Conservation (phyloP, 1,284 basidiomycete species). For the Marasmius sp. region DNA sequence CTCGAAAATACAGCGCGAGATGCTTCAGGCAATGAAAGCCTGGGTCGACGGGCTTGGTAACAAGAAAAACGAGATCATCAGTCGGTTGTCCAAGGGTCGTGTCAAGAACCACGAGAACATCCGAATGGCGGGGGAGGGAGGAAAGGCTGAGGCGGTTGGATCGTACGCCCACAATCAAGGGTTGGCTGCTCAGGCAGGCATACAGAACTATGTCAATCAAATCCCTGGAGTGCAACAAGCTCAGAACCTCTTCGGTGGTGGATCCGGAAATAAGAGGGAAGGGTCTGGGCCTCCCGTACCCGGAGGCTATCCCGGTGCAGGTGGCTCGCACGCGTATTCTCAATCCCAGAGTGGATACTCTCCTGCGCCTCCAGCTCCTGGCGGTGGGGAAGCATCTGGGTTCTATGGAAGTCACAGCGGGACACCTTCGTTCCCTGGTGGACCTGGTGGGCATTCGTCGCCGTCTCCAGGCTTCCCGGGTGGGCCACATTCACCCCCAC, state of each 20-base stretch:
- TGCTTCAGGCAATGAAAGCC: slow-evolving; percentile 63
- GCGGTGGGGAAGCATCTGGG: slow-evolving; percentile 25
- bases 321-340: neutral
- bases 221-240: slow-evolving; percentile 54
- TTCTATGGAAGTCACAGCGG: slow-evolving; percentile 20
- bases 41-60: slow-evolving; percentile 63
- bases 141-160: slow-evolving; percentile 40
- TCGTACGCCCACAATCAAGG: slow-evolving; percentile 48
- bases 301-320: slow-evolving; percentile 3
- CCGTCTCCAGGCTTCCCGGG: slow-evolving; percentile 22
- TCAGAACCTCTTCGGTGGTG: slow-evolving; percentile 33
- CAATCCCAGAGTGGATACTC: neutral
- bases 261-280: slow-evolving; percentile 9
- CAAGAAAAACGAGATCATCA: slow-evolving; percentile 53
- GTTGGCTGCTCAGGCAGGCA: slow-evolving; percentile 42
- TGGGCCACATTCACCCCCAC: slow-evolving; percentile 18
- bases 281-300: neutral
- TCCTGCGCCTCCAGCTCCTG: slow-evolving; percentile 9
- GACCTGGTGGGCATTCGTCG: slow-evolving; percentile 23
- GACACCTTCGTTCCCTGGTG: slow-evolving; percentile 16
- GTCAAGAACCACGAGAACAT: slow-evolving; percentile 77
- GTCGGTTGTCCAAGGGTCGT: slow-evolving; percentile 62
- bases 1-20: slow-evolving; percentile 77
- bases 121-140: slow-evolving; percentile 58
- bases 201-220: slow-evolving; percentile 45